phyloP scores from a whole-genome alignment of 2,329 filamentous ascomycete species.

The Alternaria dauci region DNA sequence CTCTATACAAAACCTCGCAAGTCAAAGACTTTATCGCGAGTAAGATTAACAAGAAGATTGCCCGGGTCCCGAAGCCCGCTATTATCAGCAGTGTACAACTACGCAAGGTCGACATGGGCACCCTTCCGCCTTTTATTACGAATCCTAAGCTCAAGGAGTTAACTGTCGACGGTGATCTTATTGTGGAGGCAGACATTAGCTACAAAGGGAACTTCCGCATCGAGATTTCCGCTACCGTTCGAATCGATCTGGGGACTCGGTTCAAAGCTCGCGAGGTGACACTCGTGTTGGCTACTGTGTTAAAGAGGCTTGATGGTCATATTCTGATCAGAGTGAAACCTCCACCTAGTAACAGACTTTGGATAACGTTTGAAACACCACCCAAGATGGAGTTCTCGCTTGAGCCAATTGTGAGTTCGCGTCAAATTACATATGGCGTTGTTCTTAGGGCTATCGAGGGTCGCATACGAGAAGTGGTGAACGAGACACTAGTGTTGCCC shows the following conservation, averaged over 20 bases:
- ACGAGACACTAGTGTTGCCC: constrained; percentile 87
- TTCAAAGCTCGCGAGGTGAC: constrained; percentile 93
- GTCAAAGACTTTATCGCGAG: constrained; percentile 79
- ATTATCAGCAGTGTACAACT: constrained; percentile 89
- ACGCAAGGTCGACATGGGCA: constrained; percentile 83
- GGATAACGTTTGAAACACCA: constrained; percentile 93
- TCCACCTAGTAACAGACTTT: constrained; percentile 93
- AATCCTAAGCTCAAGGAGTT: constrained; percentile 89
- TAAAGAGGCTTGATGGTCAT: constrained; percentile 87
- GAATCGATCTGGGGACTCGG: constrained; percentile 85
- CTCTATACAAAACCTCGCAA: constrained; percentile 83
- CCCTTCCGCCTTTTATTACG: constrained; percentile 85
- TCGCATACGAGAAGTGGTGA: constrained; percentile 90
- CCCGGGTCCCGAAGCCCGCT: constrained; percentile 87
- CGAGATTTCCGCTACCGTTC: constrained; percentile 90
- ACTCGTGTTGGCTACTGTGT: constrained; percentile 82
- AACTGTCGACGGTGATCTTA: constrained; percentile 88
- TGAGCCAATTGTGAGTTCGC: constrained; percentile 91
- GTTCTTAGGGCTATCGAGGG: constrained; percentile 94
- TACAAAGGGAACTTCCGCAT: constrained; percentile 90
- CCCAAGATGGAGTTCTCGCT: constrained; percentile 94
- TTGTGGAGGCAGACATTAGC: constrained; percentile 83
- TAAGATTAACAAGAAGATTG: constrained; percentile 96
- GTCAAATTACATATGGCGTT: constrained; percentile 93
- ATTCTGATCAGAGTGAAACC: constrained; percentile 88